Conservation (phyloP, 345 rosid genomes). For the Murraya koenigii region DNA sequence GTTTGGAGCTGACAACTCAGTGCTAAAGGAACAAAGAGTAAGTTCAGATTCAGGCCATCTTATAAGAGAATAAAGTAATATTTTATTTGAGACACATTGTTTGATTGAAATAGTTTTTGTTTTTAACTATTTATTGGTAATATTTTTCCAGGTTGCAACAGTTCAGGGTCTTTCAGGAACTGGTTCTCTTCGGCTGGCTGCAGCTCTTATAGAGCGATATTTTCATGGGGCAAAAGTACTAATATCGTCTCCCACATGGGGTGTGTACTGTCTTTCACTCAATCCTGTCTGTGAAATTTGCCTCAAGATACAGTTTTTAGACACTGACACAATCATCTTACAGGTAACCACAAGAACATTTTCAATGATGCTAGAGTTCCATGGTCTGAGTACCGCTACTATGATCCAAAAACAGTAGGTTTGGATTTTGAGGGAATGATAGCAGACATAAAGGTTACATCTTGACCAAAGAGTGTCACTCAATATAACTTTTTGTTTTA, state of each 20-base stretch:
- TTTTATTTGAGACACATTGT: neutral
- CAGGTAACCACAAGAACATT: slow-evolving; percentile 97
- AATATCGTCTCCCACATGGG: slow-evolving; percentile 96
- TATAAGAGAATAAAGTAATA: neutral
- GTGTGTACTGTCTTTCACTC: slow-evolving; percentile 34
- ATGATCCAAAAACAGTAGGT: slow-evolving; percentile 96
- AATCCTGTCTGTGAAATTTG: slow-evolving; percentile 5
- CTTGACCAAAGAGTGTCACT: slow-evolving; percentile 2
- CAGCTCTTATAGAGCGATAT: slow-evolving; percentile 88
- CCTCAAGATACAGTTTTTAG: neutral
- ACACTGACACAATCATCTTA: slow-evolving; percentile 16
- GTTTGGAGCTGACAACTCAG: slow-evolving; percentile 75
- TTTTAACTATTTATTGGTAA: neutral
- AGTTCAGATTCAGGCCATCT: slow-evolving; percentile 19
- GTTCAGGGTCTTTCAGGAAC: slow-evolving; percentile 99
- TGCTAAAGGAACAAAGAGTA: slow-evolving; percentile 72
- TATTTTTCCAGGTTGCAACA: slow-evolving; percentile 74
- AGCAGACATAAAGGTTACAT: slow-evolving; percentile 75
- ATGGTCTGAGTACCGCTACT: slow-evolving; percentile 94
- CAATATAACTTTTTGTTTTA: no score
- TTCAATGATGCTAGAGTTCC: slow-evolving; percentile 95
- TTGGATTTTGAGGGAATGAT: slow-evolving; percentile 99
- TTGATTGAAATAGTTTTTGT: neutral
- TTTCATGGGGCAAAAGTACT: slow-evolving; percentile 87
- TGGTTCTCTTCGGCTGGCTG: slow-evolving; percentile 91